A percentile compares a stretch with the other conserved stretches of the same genome.
phyloP scores from a whole-genome alignment of 371 early-diverging fungal genomes.

The Conidiobolus incongruus region DNA sequence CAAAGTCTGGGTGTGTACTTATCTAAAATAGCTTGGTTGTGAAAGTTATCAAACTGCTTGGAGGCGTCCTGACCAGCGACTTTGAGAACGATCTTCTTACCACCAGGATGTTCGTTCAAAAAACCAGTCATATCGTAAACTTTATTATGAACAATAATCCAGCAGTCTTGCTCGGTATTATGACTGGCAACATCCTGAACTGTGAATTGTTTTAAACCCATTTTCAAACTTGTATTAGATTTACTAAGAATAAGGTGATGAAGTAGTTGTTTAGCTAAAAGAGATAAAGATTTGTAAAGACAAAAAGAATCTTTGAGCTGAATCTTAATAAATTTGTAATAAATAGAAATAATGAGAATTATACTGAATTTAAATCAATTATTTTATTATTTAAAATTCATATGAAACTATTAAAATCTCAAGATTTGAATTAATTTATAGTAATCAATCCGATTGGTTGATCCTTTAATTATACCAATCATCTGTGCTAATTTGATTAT shows the following conservation, averaged over 20 bases:
- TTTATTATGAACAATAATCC: conserved; percentile 74
- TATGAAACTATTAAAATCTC: too few species aligned
- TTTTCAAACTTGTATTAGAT: not conserved
- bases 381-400: too few species aligned
- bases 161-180: conserved; percentile 49
- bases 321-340: too few species aligned
- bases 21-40: conserved; percentile 32
- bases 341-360: too few species aligned
- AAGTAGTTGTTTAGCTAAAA: too few species aligned
- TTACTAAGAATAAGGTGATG: not conserved
- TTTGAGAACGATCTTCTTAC: conserved; percentile 40
- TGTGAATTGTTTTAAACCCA: conserved; percentile 19
- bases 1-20: conserved; percentile 26
- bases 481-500: too few species aligned
- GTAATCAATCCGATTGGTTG: too few species aligned
- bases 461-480: too few species aligned
- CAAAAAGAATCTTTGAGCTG: too few species aligned
- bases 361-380: too few species aligned
- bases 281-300: too few species aligned
- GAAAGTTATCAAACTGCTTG: conserved; percentile 72
- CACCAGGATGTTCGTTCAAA: conserved; percentile 76
- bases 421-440: too few species aligned
- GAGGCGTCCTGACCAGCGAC: conserved; percentile 72
- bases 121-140: conserved; percentile 72
- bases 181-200: conserved; percentile 52